Evolutionary conservation across 164 flowering plant genomes (phyloP).

Genomic region (Magnolia kwangsiensis): DNA sequence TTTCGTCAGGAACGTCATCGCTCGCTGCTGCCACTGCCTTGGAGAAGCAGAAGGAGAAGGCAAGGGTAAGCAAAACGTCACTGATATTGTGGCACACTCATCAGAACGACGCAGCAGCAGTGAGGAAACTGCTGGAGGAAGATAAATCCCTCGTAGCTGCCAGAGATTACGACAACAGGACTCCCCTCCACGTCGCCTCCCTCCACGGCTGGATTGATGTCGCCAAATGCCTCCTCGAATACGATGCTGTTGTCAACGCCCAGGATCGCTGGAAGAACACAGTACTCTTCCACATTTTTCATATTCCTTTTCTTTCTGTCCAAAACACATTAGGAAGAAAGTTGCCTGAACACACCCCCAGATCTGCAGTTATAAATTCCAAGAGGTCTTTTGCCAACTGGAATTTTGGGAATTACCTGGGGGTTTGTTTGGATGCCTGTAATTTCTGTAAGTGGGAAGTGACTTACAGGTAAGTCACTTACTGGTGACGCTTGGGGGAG

Average conservation of each 20-base stretch:
- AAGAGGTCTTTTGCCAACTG: no score
- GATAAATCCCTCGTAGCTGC: constrained; percentile 77
- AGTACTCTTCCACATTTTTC: constrained; percentile 26
- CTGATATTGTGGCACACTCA: constrained; percentile 95
- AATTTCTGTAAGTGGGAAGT: no score
- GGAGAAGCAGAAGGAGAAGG: constrained; percentile 82
- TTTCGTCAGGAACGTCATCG: not conserved
- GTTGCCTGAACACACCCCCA: no score
- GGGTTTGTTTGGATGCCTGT: no score
- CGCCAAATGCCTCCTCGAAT: constrained; percentile 75
- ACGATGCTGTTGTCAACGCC: constrained; percentile 91
- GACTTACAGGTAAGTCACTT: no score
- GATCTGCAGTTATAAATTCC: no score
- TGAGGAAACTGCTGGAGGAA: constrained; percentile 84
- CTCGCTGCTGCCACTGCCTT: constrained; percentile 4
- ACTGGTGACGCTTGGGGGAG: no score
- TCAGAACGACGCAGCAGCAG: constrained; percentile 83
- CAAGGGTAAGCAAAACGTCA: constrained; percentile 79
- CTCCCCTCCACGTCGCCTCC: constrained; percentile 95
- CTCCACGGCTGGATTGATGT: constrained; percentile 94
- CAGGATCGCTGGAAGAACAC: constrained; percentile 99
- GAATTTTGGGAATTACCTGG: no score
- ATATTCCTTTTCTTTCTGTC: not conserved
- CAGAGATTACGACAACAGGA: constrained; percentile 81
- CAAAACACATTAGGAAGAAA: no score